Base-by-base conservation (phyloP, 1,284 basidiomycete genomes). In the Sutorius eximius region DNA sequence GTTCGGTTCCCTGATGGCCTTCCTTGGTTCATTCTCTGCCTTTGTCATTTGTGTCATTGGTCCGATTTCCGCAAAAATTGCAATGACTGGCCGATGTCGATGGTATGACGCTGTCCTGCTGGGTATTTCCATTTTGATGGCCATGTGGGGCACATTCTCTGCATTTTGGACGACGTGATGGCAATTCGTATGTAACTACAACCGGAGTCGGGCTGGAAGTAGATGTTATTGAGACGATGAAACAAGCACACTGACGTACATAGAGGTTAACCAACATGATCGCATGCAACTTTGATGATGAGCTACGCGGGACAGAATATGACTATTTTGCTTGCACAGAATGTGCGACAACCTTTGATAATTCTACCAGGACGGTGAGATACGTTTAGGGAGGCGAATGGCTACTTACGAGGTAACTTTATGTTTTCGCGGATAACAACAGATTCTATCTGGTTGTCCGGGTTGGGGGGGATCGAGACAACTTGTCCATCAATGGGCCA, bases 361-460 rank as follows among this genome's bases (percentile, higher is more conserved):
- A 80, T 73, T 95, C 93, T 95, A 67, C 38, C 53, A 66, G 49
- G 48, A 52, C 3, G 44, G 36, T 56, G 40, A 59, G 48, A 49
- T 29, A 15, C 5, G 44, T 41, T 42, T 38, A 10, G 44, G 18
- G 29, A 49, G 52, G 27, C 53, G 60, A 34, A 34, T 29, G 13
- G 37, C 22, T 40, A 84, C 91, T 71, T 74, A 95, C 93, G 95
- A 61, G 87, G 86, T 55, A 97, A 78, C 71, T 89, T 89, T 61
- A 97, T 90, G 63, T 82, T 87, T 77, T 97, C 95, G 73, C 93
- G 91, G 43, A 96, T 90, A 40, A 96, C 84, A n/a, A 91, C 91
- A 1, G 94, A 91, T 72, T 94, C 91, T 66, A 97, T 93, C 68
- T 94, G 90, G 74, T 97, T 98, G 73, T 95, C 92, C n/a, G 89